Base-by-base conservation (phyloP, 495 filamentous ascomycete genomes). In the Penicillium parvum region DNA sequence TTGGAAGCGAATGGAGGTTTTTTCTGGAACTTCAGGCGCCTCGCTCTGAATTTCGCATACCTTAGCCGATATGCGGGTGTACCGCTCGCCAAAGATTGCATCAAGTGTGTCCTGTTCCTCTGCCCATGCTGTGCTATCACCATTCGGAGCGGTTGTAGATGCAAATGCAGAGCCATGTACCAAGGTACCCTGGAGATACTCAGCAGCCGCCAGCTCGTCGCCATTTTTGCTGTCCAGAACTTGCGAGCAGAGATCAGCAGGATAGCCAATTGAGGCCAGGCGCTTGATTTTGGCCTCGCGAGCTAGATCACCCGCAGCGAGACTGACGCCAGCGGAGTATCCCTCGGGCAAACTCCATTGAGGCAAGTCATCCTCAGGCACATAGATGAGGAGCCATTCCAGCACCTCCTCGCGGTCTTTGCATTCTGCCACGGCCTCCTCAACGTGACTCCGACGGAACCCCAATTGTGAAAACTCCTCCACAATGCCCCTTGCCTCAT, bases 291-390 rank as follows among this genome's bases (percentile, higher is more conserved):
- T 81, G 9, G 74, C 83, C 55, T 96, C 90, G 51, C 75, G 78
- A 50, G 79, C 82, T 32, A 96, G 58, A 64, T 96, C 85, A 6
- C 78, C 82, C 28, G 83, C 82, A 1, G 81, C 89, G 44, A 97
- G 81, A 32, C 81, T 86, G 35, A 97, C 80, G 11, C 92, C 92
- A 7, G 89, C 90, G 1, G 81, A 78, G 55, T 98, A 98, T 29
- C 78, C 81, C 64, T 92, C 91, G 3, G 94, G 94, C 17, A 98
- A 69, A 59, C 86, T 84, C 88, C 90, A 95, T 12, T 74, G 61
- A 0, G 92, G 92, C 2, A 96, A 66, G 60, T 98, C 92, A 60
- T 97, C 94, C 62, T 98, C 92, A 2, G 92, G 94, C 14, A 98
- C 86, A 64, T 98, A 90, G 21, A 97, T 85, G 15, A 98, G 73